Base-by-base conservation (phyloP, 106 monocot species). In the Dendrobium catenatum region DNA sequence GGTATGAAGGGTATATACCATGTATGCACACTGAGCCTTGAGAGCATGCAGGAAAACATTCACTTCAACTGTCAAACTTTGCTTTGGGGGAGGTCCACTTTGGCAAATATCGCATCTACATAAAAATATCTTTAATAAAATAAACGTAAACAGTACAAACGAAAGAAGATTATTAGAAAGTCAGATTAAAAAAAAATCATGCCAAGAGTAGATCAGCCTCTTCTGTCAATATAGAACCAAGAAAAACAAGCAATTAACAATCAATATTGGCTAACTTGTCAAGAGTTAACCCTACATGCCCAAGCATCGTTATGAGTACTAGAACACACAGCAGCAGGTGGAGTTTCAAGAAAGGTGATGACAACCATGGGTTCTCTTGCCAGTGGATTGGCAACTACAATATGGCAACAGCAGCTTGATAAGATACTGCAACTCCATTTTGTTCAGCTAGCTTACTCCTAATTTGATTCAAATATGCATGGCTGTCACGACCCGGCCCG, bases 31-130 rank as follows among this genome's bases (percentile, higher is more conserved):
- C 80, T 81, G 42, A 82, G 80, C 85, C 80, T 78, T 85, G 54
- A 98, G 83, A 83, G 84, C 84, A 75, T 55, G 72, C 81, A 94
- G 56, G 72, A 95, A 87, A 79, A 78, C 79, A 81, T 55, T 81
- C 59, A 86, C 95, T 81, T 93, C 92, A 66, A 87, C 95, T 78
- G 82, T 86, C 79, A 92, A 44, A 86, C 91, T 91, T 84, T 83
- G 85, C 77, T 87, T 84, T 87, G 87, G 58, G 20, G 98, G 91
- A 83, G 87, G 88, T 73, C 87, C 91, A 85, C 43, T 74, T 67
- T 80, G 72, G 87, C 98, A 98, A 42, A 91, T 82, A 76, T 98
- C 98, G 82, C 98, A 98, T 81, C 98, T 98, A 82, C 59, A 84
- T 5, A 68, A 40, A 80, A 41, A 59, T 24, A 61, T 61, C n/a